Evolutionary conservation across 768 basidiomycete genomes (phyloP), one percentile per base, ranked within the genome.

Genomic region (Amanita phalloides): DNA sequence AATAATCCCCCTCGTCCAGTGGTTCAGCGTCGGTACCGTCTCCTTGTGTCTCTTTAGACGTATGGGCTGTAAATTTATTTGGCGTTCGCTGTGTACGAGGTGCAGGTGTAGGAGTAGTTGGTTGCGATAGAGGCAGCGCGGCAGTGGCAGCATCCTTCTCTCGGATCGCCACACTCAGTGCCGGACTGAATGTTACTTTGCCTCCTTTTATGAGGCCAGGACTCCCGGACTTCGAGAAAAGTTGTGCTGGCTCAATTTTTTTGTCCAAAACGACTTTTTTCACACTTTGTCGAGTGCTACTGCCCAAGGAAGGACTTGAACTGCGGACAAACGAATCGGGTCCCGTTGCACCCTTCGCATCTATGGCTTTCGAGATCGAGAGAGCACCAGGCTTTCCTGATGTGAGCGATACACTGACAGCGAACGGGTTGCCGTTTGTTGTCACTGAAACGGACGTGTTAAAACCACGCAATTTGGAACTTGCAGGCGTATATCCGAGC

Each of bases 181-280:
- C 82, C 26, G 88, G 83, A 58, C 77, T 90, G 62, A 90, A 90
- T 0, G 77, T 76, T 48, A 88, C 73, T 61, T 80, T 86, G 37
- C 76, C 67, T 20, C 72, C 69, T 36, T 67, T 66, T 42, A 65
- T 49, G 17, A 68, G 63, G 48, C 72, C 70, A 36, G 78, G 74
- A 30, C 71, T 68, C 28, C 73, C 74, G 1, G 73, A 70, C 60
- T 76, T 77, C 38, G 62, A 64, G 60, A 90, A 84, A 48, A 90
- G 60, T 55, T 90, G 85, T 23, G 77, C 68, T 25, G 87, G 76
- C 48, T 88, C 85, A 13, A 89, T 71, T 62, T 84, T 90, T 67
- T 88, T 92, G 61, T 92, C 87, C 55, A 96, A 64, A 35, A 92
- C 83, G 53, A 97, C 76, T 62, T 95, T 95, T 73, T 97, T 97